Evolutionary conservation across 1,284 basidiomycete species (phyloP), one percentile per base, ranked within the genome.

Genomic region (Cryptococcus jaspeensis): DNA sequence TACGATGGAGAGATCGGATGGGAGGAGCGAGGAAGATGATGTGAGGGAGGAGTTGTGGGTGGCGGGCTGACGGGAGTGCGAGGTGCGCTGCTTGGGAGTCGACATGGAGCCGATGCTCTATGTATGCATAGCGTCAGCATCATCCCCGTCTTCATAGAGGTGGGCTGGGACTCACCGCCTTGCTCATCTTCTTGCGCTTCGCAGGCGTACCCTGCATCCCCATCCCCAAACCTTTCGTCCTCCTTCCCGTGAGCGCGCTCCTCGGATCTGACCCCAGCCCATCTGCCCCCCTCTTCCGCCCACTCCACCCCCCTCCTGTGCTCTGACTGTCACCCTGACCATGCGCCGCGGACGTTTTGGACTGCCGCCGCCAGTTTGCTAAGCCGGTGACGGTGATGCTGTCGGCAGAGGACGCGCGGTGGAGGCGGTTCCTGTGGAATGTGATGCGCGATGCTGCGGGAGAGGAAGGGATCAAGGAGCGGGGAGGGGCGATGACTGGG

Each of bases 151-250:
- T n/a, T n/a, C n/a, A n/a, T n/a, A n/a, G n/a, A n/a, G n/a, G n/a
- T n/a, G n/a, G n/a, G n/a, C n/a, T n/a, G n/a, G 3, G 22, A 54
- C 52, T 22, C 35, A 57, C 59, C 5, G 54, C 48, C 39, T 52
- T 55, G 39, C 53, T 51, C n/a, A 22, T 41, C 35, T 25, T 55
- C 8, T 55, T 43, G 25, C 37, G 56, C 38, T 52, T 58, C 1
- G 56, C 64, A 12, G 66, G 66, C 2, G 66, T 68, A 11, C 61
- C 55, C 38, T 56, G 46, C 64, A 68, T 65, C 3, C 62, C 64
- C 66, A 68, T 68, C 1, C 66, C 66, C 20, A 62, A 39, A 1
- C 57, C 60, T 5, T 25, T 50, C 9, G 16, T 45, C 40, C 38
- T 52, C 39, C 36, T 48, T 18, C 55, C 40, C 12, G 43, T 25